Base-by-base conservation (phyloP, 495 filamentous ascomycete genomes). In the Neurospora sp. region DNA sequence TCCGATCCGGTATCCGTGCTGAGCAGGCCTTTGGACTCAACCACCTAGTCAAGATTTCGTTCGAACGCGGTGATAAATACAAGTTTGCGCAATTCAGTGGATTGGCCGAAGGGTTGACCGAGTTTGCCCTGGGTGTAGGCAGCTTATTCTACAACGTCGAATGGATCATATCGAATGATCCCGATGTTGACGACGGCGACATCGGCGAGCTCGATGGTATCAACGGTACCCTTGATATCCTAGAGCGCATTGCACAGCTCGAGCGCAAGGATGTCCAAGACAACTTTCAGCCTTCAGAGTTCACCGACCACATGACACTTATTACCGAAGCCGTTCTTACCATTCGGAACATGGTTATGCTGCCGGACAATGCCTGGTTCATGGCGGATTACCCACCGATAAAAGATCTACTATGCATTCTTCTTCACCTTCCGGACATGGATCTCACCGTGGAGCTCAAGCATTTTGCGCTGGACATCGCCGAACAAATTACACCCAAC, bases 31-130 rank as follows among this genome's bases (percentile, higher is more conserved):
- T 94, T 79, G 94, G 93, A 0, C 82, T 98, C 20, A 93, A 94
- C 72, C 95, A 98, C 78, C 83, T 99, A 14, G 94, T 98, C 72
- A 96, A 97, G 79, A 97, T 97, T 20, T 97, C 94, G 0, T 94
- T 92, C 71, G 94, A 98, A 79, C 87, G 93, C 40, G 95, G 94
- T 39, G 96, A 98, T 78, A 97, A 97, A 78, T 97, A 96, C 81
- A 92, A 92, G 74, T 97, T 97, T 72, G 94, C 97, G 72, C 89
- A 90, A 3, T 98, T 97, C 77, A 90, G 91, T n/a, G 89, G 93
- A 40, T 85, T 99, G 42, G 93, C 93, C 2, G 96, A 98, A 78
- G 92, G 91, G 14, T 85, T 99, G 35, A 91, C 97, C 75, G 90
- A 92, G 75, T 95, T 94, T 77, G 88, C 92, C 6, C 84, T 97